Percentiles rank a stretch among this genome's conserved stretches.
Evolutionary conservation across 352 stramenopile species (phyloP).

Genomic region (Globisporangium rhizosaccharum): DNA sequence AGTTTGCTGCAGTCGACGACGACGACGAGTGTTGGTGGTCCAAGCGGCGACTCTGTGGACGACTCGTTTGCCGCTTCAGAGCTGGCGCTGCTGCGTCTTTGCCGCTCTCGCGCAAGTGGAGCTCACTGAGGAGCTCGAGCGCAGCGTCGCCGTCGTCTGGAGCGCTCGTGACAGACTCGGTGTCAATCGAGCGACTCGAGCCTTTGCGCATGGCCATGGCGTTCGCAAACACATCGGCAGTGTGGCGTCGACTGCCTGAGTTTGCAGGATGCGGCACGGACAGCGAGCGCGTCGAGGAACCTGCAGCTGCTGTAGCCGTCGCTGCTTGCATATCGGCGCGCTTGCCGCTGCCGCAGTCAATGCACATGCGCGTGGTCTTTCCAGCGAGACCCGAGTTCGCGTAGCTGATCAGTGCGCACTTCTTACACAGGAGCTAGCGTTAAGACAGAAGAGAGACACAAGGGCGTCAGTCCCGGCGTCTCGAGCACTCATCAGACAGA

Average conservation of each 20-base stretch:
- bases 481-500: not conserved
- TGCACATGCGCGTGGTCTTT: constrained; percentile 57
- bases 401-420: constrained; percentile 42
- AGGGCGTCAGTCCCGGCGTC: not conserved
- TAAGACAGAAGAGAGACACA: constrained; percentile 9
- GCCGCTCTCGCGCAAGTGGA: constrained; percentile 4
- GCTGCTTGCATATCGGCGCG: not conserved
- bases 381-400: constrained; percentile 17
- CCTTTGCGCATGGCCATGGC: not conserved
- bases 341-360: constrained; percentile 30
- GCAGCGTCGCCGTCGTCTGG: constrained; percentile 12
- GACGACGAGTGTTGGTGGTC: not conserved
- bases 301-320: not conserved
- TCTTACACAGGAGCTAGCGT: constrained; percentile 55
- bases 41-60: not conserved
- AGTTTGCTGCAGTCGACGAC: not conserved
- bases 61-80: not conserved
- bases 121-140: constrained; percentile 11
- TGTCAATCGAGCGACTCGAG: constrained; percentile 24
- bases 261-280: not conserved
- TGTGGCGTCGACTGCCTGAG: not conserved
- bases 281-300: not conserved
- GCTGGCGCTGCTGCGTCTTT: not conserved
- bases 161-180: constrained; percentile 28
- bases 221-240: not conserved